Conservation (phyloP, 108 stramenopile genomes). For the Cyclotella baltica region DNA sequence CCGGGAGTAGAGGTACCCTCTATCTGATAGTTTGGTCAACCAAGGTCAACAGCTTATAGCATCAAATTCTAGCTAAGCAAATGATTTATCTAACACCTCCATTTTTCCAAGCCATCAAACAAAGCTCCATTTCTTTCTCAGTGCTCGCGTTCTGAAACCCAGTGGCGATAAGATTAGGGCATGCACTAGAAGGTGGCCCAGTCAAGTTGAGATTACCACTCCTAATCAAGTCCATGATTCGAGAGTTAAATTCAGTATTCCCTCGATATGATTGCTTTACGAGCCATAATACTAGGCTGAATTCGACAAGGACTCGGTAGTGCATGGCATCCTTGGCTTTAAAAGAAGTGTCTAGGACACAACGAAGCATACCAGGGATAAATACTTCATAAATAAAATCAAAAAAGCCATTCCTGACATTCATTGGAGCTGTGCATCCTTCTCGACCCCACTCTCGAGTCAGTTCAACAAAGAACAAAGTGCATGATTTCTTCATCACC, state of each 20-base stretch:
- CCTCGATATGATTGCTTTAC: constrained; percentile 32
- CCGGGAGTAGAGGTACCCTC: too few species aligned
- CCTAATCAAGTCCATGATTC: constrained; percentile 9
- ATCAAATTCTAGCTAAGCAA: not conserved
- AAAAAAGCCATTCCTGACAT: constrained; percentile 32
- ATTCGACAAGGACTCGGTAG: constrained; percentile 32
- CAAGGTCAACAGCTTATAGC: too few species aligned
- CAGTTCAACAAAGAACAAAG: constrained; percentile 65
- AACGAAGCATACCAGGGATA: constrained; percentile 38
- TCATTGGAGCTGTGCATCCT: not conserved
- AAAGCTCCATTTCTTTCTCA: constrained; percentile 32
- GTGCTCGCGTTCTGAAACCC: constrained; percentile 27
- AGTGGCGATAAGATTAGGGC: constrained; percentile 1
- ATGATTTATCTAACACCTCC: not conserved
- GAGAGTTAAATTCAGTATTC: constrained; percentile 31
- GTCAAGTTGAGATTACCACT: not conserved
- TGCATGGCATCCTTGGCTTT: constrained; percentile 48
- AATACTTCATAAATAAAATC: constrained; percentile 36
- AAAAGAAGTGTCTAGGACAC: constrained; percentile 24
- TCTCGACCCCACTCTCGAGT: constrained; percentile 57
- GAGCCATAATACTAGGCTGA: constrained; percentile 30
- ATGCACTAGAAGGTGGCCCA: not conserved
- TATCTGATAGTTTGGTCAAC: too few species aligned
- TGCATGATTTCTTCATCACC: constrained; percentile 70
- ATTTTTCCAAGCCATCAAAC: constrained; percentile 23